These are phyloP conservation scores for Ophiocordyceps robertsii DNA, from an alignment of 2,329 filamentous ascomycete species.

Conservation along the genomic window DNA sequence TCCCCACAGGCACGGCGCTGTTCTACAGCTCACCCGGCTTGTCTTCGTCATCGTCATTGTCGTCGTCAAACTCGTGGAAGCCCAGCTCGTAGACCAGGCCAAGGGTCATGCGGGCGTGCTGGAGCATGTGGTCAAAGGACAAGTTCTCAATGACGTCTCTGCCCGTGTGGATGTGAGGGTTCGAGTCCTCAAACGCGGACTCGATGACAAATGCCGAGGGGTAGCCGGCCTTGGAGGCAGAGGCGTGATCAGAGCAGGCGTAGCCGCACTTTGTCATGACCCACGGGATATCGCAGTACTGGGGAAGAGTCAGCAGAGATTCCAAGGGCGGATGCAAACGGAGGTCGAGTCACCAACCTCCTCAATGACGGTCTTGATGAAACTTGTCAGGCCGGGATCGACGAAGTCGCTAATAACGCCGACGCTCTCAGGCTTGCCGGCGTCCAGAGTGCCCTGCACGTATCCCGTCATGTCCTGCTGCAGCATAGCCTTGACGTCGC, in stretches of 20 bases:
- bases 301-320: constrained; percentile 1
- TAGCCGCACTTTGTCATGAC: constrained; percentile 83
- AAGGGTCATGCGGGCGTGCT: constrained; percentile 76
- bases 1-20: not conserved
- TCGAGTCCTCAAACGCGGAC: constrained; percentile 51
- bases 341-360: constrained; percentile 16
- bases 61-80: constrained; percentile 52
- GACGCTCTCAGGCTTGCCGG: constrained; percentile 70
- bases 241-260: constrained; percentile 65
- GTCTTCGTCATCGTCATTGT: constrained; percentile 15
- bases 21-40: not conserved
- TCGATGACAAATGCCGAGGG: constrained; percentile 68
- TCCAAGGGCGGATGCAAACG: not conserved
- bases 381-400: constrained; percentile 66
- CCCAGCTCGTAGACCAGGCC: constrained; percentile 76
- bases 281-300: constrained; percentile 83
- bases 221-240: constrained; percentile 60
- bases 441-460: constrained; percentile 67
- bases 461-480: constrained; percentile 98
- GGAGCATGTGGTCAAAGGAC: constrained; percentile 81
- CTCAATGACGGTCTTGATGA: constrained; percentile 80
- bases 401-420: constrained; percentile 92
- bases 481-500: constrained; percentile 87
- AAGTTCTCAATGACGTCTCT: constrained; percentile 59
- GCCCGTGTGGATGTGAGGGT: constrained; percentile 57